Evolutionary conservation across 345 rosid species (phyloP).

Genomic region (Sisymbrium irio): DNA sequence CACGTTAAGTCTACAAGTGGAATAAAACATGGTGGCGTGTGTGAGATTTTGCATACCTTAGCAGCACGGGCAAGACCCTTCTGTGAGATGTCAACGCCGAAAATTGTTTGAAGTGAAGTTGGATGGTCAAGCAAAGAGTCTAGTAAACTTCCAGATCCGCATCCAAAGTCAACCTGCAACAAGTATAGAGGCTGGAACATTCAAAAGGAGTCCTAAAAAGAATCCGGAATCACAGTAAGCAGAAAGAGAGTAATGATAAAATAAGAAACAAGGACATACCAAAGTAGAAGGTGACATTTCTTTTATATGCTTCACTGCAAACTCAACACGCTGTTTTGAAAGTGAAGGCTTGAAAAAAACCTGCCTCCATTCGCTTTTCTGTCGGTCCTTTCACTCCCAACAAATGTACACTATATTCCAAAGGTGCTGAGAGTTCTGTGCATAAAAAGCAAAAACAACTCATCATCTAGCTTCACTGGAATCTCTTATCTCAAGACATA

Average conservation of each 20-base stretch:
- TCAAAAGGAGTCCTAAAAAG: no score
- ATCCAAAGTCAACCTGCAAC: conserved; percentile 84
- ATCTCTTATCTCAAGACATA: no score
- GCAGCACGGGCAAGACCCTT: conserved; percentile 89
- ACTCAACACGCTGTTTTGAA: conserved; percentile 92
- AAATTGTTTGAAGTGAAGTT: conserved; percentile 62
- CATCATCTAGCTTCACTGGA: no score
- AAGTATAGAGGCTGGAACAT: conserved; percentile 6
- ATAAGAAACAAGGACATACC: conserved; percentile 39
- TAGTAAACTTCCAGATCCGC: conserved; percentile 90
- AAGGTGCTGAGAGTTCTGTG: conserved; percentile 40
- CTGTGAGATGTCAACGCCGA: conserved; percentile 78
- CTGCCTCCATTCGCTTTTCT: conserved; percentile 92
- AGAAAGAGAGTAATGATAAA: no score
- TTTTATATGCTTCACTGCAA: conserved; percentile 73
- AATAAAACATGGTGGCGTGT: not conserved
- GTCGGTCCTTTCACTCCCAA: conserved; percentile 63
- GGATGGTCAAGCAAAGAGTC: conserved; percentile 75
- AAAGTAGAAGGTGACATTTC: conserved; percentile 65
- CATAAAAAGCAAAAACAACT: conserved; percentile 7
- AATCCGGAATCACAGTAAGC: not conserved
- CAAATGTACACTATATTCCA: conserved; percentile 52
- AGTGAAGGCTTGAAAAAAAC: conserved; percentile 93
- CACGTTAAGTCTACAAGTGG: not conserved
- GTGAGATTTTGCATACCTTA: conserved; percentile 48